A percentile compares a stretch with the other conserved stretches of the same genome.
Conservation (phyloP, 2,329 filamentous ascomycete species). For the Calonectria montana region DNA sequence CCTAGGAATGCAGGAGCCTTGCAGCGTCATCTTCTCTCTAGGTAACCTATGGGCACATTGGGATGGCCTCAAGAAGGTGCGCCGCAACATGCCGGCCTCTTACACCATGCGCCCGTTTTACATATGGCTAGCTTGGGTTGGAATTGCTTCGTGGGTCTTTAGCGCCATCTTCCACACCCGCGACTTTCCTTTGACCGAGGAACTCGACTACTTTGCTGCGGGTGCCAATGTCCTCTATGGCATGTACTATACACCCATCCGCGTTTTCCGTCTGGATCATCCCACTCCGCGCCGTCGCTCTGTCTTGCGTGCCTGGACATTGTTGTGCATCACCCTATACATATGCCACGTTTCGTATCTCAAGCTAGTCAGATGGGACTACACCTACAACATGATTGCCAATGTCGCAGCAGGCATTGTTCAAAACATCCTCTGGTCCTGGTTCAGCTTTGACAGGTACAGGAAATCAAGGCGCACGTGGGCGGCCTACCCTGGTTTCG, state of each 20-base stretch:
- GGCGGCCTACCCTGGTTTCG: constrained; percentile 90
- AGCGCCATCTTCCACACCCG: constrained; percentile 93
- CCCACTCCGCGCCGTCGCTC: constrained; percentile 53
- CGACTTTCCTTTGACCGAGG: constrained; percentile 88
- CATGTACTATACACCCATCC: constrained; percentile 84
- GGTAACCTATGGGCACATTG: constrained; percentile 91
- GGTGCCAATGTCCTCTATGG: constrained; percentile 92
- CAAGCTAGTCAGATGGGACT: constrained; percentile 89
- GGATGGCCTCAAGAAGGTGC: constrained; percentile 78
- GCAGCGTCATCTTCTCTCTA: constrained; percentile 91
- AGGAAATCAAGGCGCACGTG: constrained; percentile 77
- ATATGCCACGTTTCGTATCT: constrained; percentile 83
- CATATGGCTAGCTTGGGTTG: constrained; percentile 81
- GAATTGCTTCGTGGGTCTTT: constrained; percentile 85
- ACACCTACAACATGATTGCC: constrained; percentile 97
- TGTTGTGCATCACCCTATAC: constrained; percentile 78
- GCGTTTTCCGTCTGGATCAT: constrained; percentile 85
- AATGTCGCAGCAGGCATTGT: constrained; percentile 86
- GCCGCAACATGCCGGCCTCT: constrained; percentile 73
- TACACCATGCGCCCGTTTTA: constrained; percentile 88
- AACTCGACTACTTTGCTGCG: constrained; percentile 95
- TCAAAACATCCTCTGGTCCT: constrained; percentile 87
- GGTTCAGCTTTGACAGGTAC: constrained; percentile 83
- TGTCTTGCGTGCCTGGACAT: constrained; percentile 80
- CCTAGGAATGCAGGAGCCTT: constrained; percentile 93